A percentile compares a stretch with the other conserved stretches of the same genome.
phyloP scores from a whole-genome alignment of 2,329 filamentous ascomycete species.

The Alternaria metachromatica region DNA sequence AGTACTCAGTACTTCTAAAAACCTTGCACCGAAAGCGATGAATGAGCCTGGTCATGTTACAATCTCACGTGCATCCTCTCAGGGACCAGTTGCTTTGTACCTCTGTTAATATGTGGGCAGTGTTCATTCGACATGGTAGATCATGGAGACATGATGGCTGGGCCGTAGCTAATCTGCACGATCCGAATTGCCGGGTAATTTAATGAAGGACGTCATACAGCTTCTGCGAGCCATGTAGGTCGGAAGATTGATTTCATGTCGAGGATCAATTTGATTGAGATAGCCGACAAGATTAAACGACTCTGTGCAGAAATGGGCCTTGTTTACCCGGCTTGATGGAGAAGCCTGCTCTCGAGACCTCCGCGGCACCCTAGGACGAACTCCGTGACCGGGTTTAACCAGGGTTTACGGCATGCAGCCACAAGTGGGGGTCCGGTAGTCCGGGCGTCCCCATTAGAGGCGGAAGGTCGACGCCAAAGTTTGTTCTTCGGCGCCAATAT shows the following conservation, averaged over 20 bases:
- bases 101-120: not conserved
- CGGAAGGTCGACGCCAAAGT: not conserved
- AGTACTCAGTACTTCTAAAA: not conserved
- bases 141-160: not conserved
- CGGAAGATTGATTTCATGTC: not conserved
- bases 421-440: too few relatives aligned
- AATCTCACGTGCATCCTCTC: not conserved
- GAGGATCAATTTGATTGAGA: not conserved
- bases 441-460: too few relatives aligned
- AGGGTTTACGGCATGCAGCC: not conserved
- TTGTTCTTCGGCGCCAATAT: not conserved
- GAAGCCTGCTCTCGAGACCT: too few relatives aligned
- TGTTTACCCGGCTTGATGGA: not conserved
- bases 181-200: not conserved
- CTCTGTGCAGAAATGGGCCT: not conserved
- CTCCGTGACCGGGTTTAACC: not conserved
- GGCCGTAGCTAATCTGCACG: not conserved
- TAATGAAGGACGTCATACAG: not conserved
- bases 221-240: not conserved
- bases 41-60: not conserved
- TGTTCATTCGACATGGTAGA: not conserved
- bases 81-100: not conserved
- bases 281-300: not conserved
- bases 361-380: not conserved
- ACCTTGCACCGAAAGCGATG: not conserved